Evolutionary conservation across 768 basidiomycete genomes (phyloP), one percentile per base, ranked within the genome.

Genomic region (Nidularia pulvinata): DNA sequence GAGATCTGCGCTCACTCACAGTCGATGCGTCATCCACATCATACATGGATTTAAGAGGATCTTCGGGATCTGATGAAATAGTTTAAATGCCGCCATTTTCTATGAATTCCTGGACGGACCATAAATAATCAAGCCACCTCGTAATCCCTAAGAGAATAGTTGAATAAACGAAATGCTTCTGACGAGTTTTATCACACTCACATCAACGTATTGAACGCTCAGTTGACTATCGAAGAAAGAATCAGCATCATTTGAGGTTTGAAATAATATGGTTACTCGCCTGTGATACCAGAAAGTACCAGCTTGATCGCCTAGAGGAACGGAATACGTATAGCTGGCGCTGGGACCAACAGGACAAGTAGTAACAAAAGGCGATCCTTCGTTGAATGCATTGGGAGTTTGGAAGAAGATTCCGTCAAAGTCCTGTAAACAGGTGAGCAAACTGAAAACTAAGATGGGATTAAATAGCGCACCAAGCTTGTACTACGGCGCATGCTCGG

Each of bases 281-380:
- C 61, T 65, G 58, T 69, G 68, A 55, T 68, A 67, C 78, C 77
- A 80, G 56, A 65, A 80, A 1, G 76, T 78, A 10, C 77, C 77
- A 7, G 71, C 62, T 55, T 79, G 78, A 7, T 64, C 55, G 47
- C 61, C 61, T 37, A 69, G 57, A 43, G 65, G 65, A 53, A 78
- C 67, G 25, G 62, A 62, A 56, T 77, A 72, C 33, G 66, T 67
- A 58, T 73, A 78, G 46, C 61, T 67, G 6, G 67, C 57, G n/a
- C 65, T 65, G 11, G 74, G 70, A 45, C 57, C 67, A 42, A 76
- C 69, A 14, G 77, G 77, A 52, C 77, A 79, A 42, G 77, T 75
- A 14, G 74, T 78, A 6, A 79, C 62, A 48, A 71, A 78, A 19
- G 77, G 59, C 50, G 69, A 60, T 11, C 78, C 76, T 53, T 78